Evolutionary conservation across 116 monocot genomes (phyloP).

Genomic region (Posidonia oceanica): DNA sequence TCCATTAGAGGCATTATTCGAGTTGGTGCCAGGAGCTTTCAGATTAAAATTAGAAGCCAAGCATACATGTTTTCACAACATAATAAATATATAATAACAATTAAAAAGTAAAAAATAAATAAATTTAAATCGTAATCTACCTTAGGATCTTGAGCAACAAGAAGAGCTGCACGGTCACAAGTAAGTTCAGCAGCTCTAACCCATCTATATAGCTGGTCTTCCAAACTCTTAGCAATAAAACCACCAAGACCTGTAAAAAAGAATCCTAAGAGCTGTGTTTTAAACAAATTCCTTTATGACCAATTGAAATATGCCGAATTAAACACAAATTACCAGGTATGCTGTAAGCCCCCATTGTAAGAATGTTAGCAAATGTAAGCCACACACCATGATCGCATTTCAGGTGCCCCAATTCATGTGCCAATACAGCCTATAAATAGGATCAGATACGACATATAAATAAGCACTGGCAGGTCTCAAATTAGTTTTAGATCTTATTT

Average conservation of each 20-base stretch:
- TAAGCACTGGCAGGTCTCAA: too few relatives aligned
- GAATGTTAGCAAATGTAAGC: conserved; percentile 94
- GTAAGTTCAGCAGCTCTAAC: conserved; percentile 90
- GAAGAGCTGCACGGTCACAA: conserved; percentile 93
- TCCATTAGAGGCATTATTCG: too few relatives aligned
- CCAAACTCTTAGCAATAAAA: conserved; percentile 61
- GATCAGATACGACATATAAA: too few relatives aligned
- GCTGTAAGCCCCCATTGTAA: conserved; percentile 73
- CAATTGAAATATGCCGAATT: not conserved
- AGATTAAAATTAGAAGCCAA: too few relatives aligned
- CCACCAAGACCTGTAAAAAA: conserved; percentile 57
- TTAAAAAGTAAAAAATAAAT: not conserved
- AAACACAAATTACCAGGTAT: conserved; percentile 51
- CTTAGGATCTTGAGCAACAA: conserved; percentile 92
- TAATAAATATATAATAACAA: not conserved
- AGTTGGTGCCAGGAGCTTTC: too few relatives aligned
- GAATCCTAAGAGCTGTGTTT: not conserved
- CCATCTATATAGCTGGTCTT: conserved; percentile 88
- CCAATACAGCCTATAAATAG: conserved; percentile 76
- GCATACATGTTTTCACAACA: too few relatives aligned
- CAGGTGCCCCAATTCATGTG: conserved; percentile 91
- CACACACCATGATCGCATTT: conserved; percentile 98
- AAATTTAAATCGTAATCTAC: conserved; percentile 14
- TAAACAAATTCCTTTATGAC: not conserved
- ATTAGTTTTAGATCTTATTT: too few relatives aligned